Percentiles rank a stretch among this genome's conserved stretches.
Conservation (phyloP, 306 rosid species). For the Quercus suber region DNA sequence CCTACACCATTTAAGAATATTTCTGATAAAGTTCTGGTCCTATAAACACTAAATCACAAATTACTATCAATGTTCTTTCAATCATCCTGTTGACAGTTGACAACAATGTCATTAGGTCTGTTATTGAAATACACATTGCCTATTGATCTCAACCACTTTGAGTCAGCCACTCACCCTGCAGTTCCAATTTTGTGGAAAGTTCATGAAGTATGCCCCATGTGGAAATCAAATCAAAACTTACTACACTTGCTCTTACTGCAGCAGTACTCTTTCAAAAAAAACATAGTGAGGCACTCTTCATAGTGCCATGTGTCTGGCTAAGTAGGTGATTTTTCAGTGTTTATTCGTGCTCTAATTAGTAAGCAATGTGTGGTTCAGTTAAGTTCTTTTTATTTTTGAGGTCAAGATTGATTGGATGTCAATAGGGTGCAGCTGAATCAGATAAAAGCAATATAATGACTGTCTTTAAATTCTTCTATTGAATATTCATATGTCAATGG, state of each 20-base stretch:
- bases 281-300: not conserved
- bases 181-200: not conserved
- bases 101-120: not conserved
- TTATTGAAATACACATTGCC: not conserved
- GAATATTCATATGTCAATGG: too few relatives aligned
- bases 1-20: not conserved
- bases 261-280: not conserved
- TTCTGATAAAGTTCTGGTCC: not conserved
- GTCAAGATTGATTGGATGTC: not conserved
- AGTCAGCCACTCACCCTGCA: not conserved
- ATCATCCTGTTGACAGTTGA: too few relatives aligned
- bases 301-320: not conserved
- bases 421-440: not conserved
- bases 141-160: not conserved
- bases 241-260: not conserved
- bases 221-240: not conserved
- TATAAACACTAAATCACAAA: not conserved
- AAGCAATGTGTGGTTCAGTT: not conserved
- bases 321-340: not conserved
- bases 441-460: not conserved
- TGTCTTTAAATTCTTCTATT: too few relatives aligned
- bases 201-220: not conserved
- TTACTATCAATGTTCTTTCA: not conserved
- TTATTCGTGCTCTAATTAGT: not conserved
- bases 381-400: not conserved